Base-by-base conservation (phyloP, 495 filamentous ascomycete genomes). In the Penicillium manginii region DNA sequence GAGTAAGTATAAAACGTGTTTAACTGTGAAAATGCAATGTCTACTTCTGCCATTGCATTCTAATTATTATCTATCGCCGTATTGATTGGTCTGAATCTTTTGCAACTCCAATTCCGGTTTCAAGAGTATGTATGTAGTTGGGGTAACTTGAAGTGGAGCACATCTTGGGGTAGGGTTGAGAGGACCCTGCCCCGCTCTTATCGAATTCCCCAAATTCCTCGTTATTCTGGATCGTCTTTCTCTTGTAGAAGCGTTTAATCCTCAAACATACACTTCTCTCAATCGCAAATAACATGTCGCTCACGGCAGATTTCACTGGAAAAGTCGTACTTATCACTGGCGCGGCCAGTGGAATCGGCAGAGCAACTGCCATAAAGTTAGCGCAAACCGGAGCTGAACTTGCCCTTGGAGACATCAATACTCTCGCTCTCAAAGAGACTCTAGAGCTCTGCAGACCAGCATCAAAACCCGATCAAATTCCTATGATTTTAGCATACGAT, bases 281-380 rank as follows among this genome's bases (percentile, higher is more conserved):
- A 29, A 29, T 29, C 26, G 1, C 3, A 29, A 29, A 29, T 8
- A 29, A 7, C 26, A 47, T 47, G 45, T 47, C 45, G 2, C 0
- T 47, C 21, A 47, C 1, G 10, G 19, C 7, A 15, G 10, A 47
- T 26, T 47, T 47, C 45, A 14, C 50, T 33, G 50, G 33, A 7
- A 52, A 52, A 39, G 19, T 52, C 21, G 35, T 52, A 3, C 50
- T 52, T 23, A 52, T 52, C 33, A 52, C 50, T 15, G 50, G 50
- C 9, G 50, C 50, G 21, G 19, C 19, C 19, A 52, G 35, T 15
- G 50, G 50, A 9, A 52, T 52, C 19, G 50, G 50, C 32, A 35
- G 17, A 52, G 50, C 32, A 26, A 52, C 50, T 7, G 35, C 32
- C 33, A 52, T 52, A 21, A 52, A 52, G 26, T 17, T 21, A 52